Conservation (phyloP, 2,329 filamentous ascomycete species). For the Pseudocercospora fijiensis region DNA sequence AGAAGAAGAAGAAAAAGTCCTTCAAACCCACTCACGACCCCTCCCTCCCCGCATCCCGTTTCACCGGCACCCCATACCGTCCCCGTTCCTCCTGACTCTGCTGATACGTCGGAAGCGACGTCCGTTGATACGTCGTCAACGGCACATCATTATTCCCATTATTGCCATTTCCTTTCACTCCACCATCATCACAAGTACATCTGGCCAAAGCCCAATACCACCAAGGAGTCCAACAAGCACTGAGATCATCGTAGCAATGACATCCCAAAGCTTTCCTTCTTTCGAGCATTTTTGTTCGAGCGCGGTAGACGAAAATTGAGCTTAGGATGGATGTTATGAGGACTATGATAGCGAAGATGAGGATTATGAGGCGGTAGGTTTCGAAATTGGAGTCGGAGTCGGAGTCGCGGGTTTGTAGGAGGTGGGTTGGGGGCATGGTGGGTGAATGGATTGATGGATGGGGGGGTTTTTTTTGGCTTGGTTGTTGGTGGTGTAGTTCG, state of each 20-base stretch:
- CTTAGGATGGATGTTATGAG: neutral
- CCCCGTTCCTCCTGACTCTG: neutral
- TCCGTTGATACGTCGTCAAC: neutral
- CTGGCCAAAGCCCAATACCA: slow-evolving; percentile 1
- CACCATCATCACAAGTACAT: neutral
- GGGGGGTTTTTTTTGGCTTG: neutral
- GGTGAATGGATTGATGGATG: too few species aligned
- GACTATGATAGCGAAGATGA: neutral
- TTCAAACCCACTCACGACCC: neutral
- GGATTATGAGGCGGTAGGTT: slow-evolving; percentile 1
- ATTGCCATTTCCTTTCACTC: neutral
- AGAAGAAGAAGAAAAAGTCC: too few species aligned
- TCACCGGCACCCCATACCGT: neutral
- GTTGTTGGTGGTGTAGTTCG: neutral
- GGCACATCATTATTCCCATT: neutral
- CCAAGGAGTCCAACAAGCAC: slow-evolving; percentile 1
- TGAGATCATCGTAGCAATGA: slow-evolving; percentile 3
- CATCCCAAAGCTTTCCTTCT: neutral
- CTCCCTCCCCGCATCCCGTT: neutral
- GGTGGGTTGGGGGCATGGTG: neutral
- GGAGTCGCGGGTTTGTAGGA: neutral
- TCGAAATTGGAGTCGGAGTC: neutral
- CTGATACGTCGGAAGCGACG: slow-evolving; percentile 1
- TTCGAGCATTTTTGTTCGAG: neutral
- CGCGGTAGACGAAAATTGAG: neutral